Conservation (phyloP, 768 basidiomycete species). For the Tricholoma matsutake region DNA sequence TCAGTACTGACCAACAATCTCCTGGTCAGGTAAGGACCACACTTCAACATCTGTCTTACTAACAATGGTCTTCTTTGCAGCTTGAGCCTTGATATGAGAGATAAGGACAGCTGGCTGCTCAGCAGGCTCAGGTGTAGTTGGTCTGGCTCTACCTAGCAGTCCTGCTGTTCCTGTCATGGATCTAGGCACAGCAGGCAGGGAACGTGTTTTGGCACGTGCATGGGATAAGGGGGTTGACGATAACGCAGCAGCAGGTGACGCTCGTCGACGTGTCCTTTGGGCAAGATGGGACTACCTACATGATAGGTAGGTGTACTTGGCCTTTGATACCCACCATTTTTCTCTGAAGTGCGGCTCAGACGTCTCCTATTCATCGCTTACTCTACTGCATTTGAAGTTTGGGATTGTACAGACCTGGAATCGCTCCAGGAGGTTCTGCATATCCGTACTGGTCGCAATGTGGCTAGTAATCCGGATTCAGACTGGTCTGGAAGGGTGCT, state of each 20-base stretch:
- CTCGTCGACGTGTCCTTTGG: background rate
- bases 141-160: too few species aligned
- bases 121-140: too few species aligned
- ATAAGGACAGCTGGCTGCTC: too few species aligned
- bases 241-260: background rate
- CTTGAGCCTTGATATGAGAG: too few species aligned
- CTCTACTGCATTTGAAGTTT: constrained; percentile 49
- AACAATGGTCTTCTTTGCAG: too few species aligned
- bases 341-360: too few species aligned
- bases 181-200: constrained; percentile 6
- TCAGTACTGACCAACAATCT: too few species aligned
- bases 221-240: background rate
- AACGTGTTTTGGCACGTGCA: background rate
- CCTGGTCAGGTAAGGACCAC: too few species aligned
- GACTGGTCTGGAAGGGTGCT: constrained; percentile 15
- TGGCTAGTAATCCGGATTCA: background rate
- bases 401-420: constrained; percentile 57
- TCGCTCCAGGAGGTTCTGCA: constrained; percentile 49
- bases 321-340: too few species aligned
- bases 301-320: constrained; percentile 3
- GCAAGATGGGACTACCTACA: background rate
- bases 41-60: too few species aligned
- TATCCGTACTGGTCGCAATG: background rate
- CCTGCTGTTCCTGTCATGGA: constrained; percentile 10
- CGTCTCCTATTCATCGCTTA: constrained; percentile 36